Evolutionary conservation across 345 rosid genomes (phyloP).

Genomic region (Eucalyptus regnans): DNA sequence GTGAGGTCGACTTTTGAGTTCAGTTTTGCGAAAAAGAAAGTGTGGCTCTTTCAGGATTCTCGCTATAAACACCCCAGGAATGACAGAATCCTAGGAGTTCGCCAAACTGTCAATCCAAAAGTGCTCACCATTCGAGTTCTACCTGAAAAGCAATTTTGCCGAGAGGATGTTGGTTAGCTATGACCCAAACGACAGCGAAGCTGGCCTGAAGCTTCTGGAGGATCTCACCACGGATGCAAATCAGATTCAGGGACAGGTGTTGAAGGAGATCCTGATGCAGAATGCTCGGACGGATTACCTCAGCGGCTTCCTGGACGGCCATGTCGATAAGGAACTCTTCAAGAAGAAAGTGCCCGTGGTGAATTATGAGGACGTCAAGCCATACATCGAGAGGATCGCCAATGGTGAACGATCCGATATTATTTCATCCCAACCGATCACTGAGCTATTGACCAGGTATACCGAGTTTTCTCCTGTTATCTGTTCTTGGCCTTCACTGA

Average conservation of each 20-base stretch:
- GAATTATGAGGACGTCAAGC: conserved; percentile 67
- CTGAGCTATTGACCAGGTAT: conserved; percentile 87
- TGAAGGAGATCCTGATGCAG: conserved; percentile 41
- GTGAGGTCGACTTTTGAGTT: not conserved
- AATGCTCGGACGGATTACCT: conserved; percentile 66
- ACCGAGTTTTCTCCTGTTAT: not conserved
- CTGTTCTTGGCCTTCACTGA: not conserved
- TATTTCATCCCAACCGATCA: conserved; percentile 68
- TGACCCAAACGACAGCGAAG: conserved; percentile 67
- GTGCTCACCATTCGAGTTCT: not conserved
- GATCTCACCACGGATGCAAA: conserved; percentile 57
- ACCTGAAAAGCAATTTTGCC: not conserved
- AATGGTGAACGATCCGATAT: conserved; percentile 59
- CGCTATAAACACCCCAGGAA: not conserved
- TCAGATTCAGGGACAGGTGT: conserved; percentile 42
- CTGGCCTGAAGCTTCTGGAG: conserved; percentile 64
- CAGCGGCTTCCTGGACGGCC: conserved; percentile 29
- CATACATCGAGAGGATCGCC: conserved; percentile 63
- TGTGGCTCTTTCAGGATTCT: not conserved
- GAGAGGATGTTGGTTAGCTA: conserved; percentile 43
- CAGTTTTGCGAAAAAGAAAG: not conserved
- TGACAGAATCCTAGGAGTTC: not conserved
- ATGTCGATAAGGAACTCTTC: conserved; percentile 31
- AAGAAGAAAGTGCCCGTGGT: conserved; percentile 69
- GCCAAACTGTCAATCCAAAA: not conserved